A percentile compares a stretch with the other conserved stretches of the same genome.
Conservation (phyloP, 352 stramenopile species). For the Phytophthora pluvialis region DNA sequence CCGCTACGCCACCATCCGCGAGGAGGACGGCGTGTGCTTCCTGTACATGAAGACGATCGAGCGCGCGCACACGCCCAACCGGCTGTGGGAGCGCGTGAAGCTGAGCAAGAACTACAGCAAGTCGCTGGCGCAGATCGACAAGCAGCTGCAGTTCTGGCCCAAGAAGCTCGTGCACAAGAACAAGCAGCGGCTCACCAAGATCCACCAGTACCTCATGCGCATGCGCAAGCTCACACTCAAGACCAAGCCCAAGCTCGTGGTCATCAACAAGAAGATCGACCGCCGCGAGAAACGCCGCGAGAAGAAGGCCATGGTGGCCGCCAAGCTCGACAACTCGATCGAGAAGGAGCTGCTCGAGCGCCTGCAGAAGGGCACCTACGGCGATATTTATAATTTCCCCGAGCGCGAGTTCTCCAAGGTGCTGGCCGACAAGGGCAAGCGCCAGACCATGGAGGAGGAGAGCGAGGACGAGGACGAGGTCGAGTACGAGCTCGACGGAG, state of each 20-base stretch:
- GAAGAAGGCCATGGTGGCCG: slow-evolving; percentile 96
- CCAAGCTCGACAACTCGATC: slow-evolving; percentile 95
- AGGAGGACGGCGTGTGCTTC: slow-evolving; percentile 95
- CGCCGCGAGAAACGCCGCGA: slow-evolving; percentile 95
- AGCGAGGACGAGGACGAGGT: slow-evolving; percentile 78
- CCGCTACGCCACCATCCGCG: slow-evolving; percentile 98
- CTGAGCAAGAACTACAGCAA: slow-evolving; percentile 98
- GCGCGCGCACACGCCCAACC: slow-evolving; percentile 97
- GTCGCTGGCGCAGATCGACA: slow-evolving; percentile 94
- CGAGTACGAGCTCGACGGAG: slow-evolving; percentile 56
- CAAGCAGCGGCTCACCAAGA: slow-evolving; percentile 99
- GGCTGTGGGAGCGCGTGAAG: slow-evolving; percentile 98
- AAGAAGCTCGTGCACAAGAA: slow-evolving; percentile 98
- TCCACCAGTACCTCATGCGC: slow-evolving; percentile 99
- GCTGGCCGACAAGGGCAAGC: slow-evolving; percentile 78
- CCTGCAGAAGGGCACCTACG: slow-evolving; percentile 97
- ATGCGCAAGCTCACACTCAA: slow-evolving; percentile 98
- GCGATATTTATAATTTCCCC: slow-evolving; percentile 99
- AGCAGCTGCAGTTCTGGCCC: slow-evolving; percentile 98
- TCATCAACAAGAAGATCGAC: slow-evolving; percentile 97
- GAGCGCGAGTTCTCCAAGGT: slow-evolving; percentile 92
- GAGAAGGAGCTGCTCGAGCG: slow-evolving; percentile 98
- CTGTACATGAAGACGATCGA: slow-evolving; percentile 99
- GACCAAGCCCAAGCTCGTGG: slow-evolving; percentile 93
- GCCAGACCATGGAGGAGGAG: slow-evolving; percentile 93